A percentile compares a stretch with the other conserved stretches of the same genome.
These are phyloP conservation scores for Vanrija pseudolonga DNA, from an alignment of 1,284 basidiomycete genomes.

Conservation along the genomic window DNA sequence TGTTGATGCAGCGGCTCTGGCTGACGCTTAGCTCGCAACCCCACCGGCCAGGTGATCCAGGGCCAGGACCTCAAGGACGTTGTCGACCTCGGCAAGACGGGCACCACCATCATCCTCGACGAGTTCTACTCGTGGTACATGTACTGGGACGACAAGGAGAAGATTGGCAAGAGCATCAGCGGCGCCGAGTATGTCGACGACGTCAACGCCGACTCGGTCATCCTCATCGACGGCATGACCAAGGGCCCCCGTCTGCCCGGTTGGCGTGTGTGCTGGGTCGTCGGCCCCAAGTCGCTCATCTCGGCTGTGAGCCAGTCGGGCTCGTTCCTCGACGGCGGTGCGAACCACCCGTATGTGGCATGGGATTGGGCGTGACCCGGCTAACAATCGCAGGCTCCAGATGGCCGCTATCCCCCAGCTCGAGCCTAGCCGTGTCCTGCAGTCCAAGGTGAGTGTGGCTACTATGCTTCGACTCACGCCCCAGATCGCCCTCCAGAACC, in stretches of 20 bases:
- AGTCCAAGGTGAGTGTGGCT: constrained; percentile 13
- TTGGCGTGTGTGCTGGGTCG: constrained; percentile 91
- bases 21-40: constrained; percentile 26
- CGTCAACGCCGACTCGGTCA: constrained; percentile 74
- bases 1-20: not conserved
- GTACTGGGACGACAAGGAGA: constrained; percentile 71
- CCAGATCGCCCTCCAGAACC: constrained; percentile 74
- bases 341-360: constrained; percentile 77
- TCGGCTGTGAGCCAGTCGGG: constrained; percentile 82
- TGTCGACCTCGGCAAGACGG: constrained; percentile 60
- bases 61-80: constrained; percentile 77
- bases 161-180: constrained; percentile 73
- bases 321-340: constrained; percentile 83
- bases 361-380: not conserved
- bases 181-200: constrained; percentile 80
- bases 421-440: constrained; percentile 62
- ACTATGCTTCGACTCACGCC: constrained; percentile 50
- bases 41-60: constrained; percentile 73
- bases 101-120: constrained; percentile 76
- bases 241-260: constrained; percentile 78
- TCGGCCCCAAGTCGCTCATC: constrained; percentile 87
- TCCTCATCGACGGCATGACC: constrained; percentile 88
- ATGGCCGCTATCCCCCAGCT: constrained; percentile 77
- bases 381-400: constrained; percentile 59
- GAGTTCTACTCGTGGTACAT: constrained; percentile 70